Evolutionary conservation across 2,329 filamentous ascomycete genomes (phyloP).

Genomic region (Neophaeococcomyces mojaviensis): DNA sequence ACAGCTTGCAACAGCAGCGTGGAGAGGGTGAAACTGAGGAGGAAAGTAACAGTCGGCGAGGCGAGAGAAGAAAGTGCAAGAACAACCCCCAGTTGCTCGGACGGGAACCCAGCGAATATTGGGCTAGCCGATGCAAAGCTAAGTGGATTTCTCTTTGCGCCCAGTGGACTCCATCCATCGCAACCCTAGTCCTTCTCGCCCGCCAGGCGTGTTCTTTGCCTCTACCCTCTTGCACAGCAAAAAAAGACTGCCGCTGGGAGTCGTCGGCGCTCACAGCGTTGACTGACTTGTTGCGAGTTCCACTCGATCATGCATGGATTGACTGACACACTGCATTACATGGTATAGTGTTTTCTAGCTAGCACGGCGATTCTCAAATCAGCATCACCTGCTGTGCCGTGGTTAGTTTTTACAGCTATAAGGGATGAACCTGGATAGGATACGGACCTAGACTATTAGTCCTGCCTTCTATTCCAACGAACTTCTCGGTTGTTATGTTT

Average conservation of each 20-base stretch:
- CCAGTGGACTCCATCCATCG: neutral
- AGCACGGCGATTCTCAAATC: conserved; percentile 4
- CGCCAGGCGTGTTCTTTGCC: neutral
- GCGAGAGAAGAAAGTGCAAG: conserved; percentile 1
- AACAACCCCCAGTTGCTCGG: no score
- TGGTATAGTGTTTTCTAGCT: no score
- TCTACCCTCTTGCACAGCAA: neutral
- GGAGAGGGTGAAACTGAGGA: neutral
- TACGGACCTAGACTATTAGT: neutral
- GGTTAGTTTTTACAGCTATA: neutral
- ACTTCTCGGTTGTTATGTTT: neutral
- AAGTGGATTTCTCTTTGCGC: conserved; percentile 4
- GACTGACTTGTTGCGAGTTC: no score
- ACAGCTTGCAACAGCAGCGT: conserved; percentile 8
- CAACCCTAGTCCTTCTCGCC: neutral
- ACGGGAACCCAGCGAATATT: neutral
- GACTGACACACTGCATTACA: no score
- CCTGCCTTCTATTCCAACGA: neutral
- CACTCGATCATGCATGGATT: no score
- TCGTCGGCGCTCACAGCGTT: no score
- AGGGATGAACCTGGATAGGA: conserved; percentile 1
- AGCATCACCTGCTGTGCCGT: neutral
- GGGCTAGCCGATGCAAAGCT: neutral
- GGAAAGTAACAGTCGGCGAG: neutral
- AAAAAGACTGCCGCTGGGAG: no score